phyloP scores from a whole-genome alignment of 2,329 filamentous ascomycete species.

The Fusarium sp. region DNA sequence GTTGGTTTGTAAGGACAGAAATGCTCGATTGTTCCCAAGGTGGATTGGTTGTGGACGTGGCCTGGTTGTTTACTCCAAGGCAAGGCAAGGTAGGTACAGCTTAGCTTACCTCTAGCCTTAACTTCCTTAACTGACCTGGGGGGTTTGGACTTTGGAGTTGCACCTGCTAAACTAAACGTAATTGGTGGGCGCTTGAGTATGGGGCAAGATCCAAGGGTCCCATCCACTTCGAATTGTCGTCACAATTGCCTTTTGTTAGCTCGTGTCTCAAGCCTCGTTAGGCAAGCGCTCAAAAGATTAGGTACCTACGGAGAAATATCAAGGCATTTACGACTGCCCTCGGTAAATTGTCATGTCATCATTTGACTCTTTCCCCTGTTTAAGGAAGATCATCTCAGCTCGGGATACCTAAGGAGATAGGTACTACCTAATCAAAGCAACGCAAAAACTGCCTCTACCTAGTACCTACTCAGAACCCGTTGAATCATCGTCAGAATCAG shows the following conservation, averaged over 20 bases:
- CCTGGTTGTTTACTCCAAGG: constrained; percentile 10
- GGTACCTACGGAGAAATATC: not conserved
- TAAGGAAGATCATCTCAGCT: not conserved
- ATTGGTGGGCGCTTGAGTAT: constrained; percentile 41
- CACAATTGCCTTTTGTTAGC: constrained; percentile 15
- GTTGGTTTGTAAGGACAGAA: constrained; percentile 8
- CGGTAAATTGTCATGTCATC: not conserved
- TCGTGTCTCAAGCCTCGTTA: constrained; percentile 1
- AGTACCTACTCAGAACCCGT: constrained; percentile 36
- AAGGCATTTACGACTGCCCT: not conserved
- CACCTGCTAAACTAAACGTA: constrained; percentile 33
- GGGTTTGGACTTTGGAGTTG: constrained; percentile 26
- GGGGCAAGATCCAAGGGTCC: not conserved
- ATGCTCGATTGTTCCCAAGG: constrained; percentile 23
- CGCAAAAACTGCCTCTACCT: constrained; percentile 14
- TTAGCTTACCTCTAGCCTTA: constrained; percentile 12
- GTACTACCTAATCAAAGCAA: too few species aligned
- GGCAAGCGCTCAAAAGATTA: not conserved
- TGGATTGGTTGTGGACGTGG: constrained; percentile 32
- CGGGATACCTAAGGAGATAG: too few species aligned
- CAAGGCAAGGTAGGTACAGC: constrained; percentile 6
- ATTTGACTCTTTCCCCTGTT: not conserved
- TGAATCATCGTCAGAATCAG: constrained; percentile 32
- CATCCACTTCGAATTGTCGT: constrained; percentile 14
- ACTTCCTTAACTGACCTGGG: constrained; percentile 16